phyloP scores from a whole-genome alignment of 805 yeast genomes.

The Metschnikowia drakensbergensis region DNA sequence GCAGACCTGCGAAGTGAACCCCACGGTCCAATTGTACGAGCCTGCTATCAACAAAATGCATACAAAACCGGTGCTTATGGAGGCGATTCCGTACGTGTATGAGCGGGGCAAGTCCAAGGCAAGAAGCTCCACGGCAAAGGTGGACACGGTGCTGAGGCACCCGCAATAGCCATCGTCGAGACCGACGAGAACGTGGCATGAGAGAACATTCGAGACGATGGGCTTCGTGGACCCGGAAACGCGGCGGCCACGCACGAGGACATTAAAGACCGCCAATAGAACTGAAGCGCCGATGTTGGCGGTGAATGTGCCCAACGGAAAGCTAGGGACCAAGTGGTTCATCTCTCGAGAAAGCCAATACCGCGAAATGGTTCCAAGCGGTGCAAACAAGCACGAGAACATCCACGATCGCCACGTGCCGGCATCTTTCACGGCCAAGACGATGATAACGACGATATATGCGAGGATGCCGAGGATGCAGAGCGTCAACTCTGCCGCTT shows the following conservation, averaged over 20 bases:
- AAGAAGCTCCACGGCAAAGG: conserved; percentile 67
- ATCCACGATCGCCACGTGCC: conserved; percentile 66
- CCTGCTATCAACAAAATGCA: conserved; percentile 62
- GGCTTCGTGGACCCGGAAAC: conserved; percentile 14
- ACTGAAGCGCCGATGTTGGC: conserved; percentile 49
- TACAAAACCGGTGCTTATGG: conserved; percentile 47
- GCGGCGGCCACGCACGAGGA: conserved; percentile 44
- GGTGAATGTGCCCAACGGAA: conserved; percentile 52
- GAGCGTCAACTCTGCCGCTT: conserved; percentile 18
- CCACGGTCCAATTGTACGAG: conserved; percentile 64
- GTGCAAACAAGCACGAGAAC: conserved; percentile 61
- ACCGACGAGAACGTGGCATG: conserved; percentile 53
- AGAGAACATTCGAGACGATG: conserved; percentile 28
- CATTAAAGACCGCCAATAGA: conserved; percentile 40
- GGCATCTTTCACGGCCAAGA: conserved; percentile 33
- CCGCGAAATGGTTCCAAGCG: conserved; percentile 63
- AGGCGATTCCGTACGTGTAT: conserved; percentile 48
- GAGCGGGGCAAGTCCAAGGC: conserved; percentile 28
- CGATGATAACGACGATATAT: conserved; percentile 36
- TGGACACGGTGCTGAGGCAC: conserved; percentile 67
- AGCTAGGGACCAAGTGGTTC: conserved; percentile 41
- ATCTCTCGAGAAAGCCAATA: conserved; percentile 48
- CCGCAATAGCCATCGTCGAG: conserved; percentile 69
- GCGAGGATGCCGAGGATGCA: conserved; percentile 23
- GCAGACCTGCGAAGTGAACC: conserved; percentile 28